Evolutionary conservation across 148 eudicot species (phyloP).

Genomic region (Simmondsia chinensis): DNA sequence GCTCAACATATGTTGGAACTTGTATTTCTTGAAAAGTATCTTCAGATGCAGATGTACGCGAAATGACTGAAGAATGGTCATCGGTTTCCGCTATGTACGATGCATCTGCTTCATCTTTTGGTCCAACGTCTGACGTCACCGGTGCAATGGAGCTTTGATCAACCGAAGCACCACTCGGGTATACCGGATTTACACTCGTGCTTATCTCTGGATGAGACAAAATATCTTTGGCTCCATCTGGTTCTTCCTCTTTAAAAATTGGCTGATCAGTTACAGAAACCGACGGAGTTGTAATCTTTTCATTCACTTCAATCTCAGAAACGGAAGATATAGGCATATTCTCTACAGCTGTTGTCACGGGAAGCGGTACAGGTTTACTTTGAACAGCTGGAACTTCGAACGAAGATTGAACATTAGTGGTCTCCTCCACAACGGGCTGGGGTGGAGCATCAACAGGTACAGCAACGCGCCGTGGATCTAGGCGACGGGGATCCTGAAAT

Average conservation of each 20-base stretch:
- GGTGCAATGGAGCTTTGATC: constrained; percentile 26
- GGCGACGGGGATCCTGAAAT: constrained; percentile 87
- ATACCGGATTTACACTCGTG: constrained; percentile 21
- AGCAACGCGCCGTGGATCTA: constrained; percentile 65
- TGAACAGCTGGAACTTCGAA: constrained; percentile 23
- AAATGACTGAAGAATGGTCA: constrained; percentile 43
- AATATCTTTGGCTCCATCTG: constrained; percentile 25
- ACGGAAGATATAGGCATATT: constrained; percentile 14
- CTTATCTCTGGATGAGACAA: constrained; percentile 21
- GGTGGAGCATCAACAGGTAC: constrained; percentile 39
- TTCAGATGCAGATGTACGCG: constrained; percentile 34
- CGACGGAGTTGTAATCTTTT: constrained; percentile 9
- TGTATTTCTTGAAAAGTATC: constrained; percentile 42
- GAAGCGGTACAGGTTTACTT: constrained; percentile 12
- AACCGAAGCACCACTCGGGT: constrained; percentile 23
- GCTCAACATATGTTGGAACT: constrained; percentile 51
- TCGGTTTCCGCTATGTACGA: constrained; percentile 38
- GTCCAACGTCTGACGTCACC: constrained; percentile 17
- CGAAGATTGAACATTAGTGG: constrained; percentile 21
- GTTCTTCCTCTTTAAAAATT: constrained; percentile 30
- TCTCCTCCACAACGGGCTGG: constrained; percentile 35
- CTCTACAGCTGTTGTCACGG: constrained; percentile 28
- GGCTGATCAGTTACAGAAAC: constrained; percentile 18
- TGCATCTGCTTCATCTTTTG: constrained; percentile 27
- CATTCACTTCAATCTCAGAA: constrained; percentile 27